Conservation (phyloP, 805 yeast genomes). For the Vanderwaltozyma verrucispora region DNA sequence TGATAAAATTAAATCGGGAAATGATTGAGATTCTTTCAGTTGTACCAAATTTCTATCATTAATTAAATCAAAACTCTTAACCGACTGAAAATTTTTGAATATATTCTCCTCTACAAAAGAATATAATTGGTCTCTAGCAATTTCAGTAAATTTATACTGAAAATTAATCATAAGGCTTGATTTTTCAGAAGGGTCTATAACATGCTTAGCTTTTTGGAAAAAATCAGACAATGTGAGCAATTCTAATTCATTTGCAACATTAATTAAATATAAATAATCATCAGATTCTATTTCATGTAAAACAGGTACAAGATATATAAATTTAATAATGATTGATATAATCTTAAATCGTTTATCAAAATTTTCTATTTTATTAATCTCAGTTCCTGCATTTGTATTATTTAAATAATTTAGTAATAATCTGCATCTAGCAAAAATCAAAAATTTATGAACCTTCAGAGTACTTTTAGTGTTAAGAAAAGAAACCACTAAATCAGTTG, state of each 20-base stretch:
- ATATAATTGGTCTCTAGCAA: conserved; percentile 19
- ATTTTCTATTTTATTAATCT: neutral
- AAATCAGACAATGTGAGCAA: conserved; percentile 32
- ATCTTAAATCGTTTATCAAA: conserved; percentile 7
- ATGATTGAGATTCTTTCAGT: conserved; percentile 7
- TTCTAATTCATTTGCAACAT: conserved; percentile 28
- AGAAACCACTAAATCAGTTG: conserved; percentile 20
- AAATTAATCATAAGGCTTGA: conserved; percentile 27
- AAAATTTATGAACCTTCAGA: conserved; percentile 32
- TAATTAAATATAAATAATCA: conserved; percentile 22
- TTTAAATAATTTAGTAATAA: conserved; percentile 15
- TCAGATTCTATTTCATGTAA: conserved; percentile 28
- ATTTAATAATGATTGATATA: conserved; percentile 23
- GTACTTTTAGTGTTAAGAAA: conserved; percentile 1
- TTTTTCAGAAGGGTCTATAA: conserved; percentile 23
- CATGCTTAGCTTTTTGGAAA: conserved; percentile 22
- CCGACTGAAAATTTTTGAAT: conserved; percentile 2
- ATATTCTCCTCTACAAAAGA: conserved; percentile 19
- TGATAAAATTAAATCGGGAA: conserved; percentile 41
- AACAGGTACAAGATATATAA: conserved; percentile 32
- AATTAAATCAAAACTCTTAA: neutral
- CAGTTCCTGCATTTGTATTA: no score
- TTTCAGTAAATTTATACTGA: conserved; percentile 24
- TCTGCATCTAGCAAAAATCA: conserved; percentile 31
- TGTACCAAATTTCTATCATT: neutral